Base-by-base conservation (phyloP, 2,329 filamentous ascomycete species). In the Ophiocordyceps sinensis region DNA sequence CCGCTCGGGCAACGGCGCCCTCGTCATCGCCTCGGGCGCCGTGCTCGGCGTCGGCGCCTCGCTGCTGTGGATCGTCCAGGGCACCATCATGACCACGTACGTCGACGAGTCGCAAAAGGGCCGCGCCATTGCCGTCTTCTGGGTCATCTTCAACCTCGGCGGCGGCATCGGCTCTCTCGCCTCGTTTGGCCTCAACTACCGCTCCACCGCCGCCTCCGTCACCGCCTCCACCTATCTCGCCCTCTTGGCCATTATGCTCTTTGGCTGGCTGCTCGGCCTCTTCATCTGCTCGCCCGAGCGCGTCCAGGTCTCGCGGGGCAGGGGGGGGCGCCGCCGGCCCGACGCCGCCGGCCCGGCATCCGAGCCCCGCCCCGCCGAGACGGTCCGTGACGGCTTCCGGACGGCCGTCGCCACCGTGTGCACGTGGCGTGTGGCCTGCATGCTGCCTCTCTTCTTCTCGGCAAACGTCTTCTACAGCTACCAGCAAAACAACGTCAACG, bases 401-500 rank as follows among this genome's bases (percentile, higher is more conserved):
- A 60, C 61, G 28, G 58, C 64, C 1, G 39, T 64, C 1, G 53
- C 51, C 43, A 62, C 59, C 3, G 49, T 67, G 31, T 56, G 53
- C 43, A 58, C 65, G 39, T 68, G 66, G 66, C 59, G 64, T 19
- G 62, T 71, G 1, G 48, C 64, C 8, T 66, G 59, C 46, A 62
- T 71, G 54, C 54, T 73, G 28, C 70, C 70, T 3, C 58, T 73
- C 41, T 73, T 73, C 59, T 72, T 71, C 56, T 66, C 61, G 19
- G 67, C 70, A 46, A 73, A 73, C 49, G 60, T 69, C 40, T 73
- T 73, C 51, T 73, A 73, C 55, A 69, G 67, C 36, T 74, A 74
- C 50, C 70, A 74, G 50, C 69, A 71, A 45, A 72, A 73, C 53
- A 57, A 63, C 44, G 68, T 73, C 54, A 75, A 75, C 53, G 67